Base-by-base conservation (phyloP, 2,329 filamentous ascomycete genomes). In the Stagonosporopsis tanaceti region DNA sequence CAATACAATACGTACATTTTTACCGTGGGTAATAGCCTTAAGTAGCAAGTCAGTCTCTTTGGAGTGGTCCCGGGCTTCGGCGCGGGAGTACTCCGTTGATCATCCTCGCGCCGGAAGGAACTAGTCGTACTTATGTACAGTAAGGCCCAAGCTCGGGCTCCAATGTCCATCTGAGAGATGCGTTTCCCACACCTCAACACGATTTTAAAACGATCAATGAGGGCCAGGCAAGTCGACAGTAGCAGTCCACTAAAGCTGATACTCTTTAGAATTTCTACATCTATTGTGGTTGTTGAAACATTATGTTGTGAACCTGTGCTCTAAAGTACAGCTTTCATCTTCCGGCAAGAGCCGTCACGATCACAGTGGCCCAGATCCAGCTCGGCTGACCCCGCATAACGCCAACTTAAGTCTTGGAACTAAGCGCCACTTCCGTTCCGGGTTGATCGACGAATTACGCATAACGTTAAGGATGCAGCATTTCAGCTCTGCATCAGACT, bases 1-100 rank as follows among this genome's bases (percentile, higher is more conserved):
- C 20, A 20, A 27, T 20, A 20, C 20, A 20, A 27, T n/a, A 12
- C 24, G 28, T n/a, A 14, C 30, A 24, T 38, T 4, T 4, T 39
- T 8, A 28, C 25, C 20, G n/a, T 12, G 28, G 8, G 15, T 8
- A 15, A 15, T 14, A 22, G 30, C 46, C 39, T 50, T 12, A 48
- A 55, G 25, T 34, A 17, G 46, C 34, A 25, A 50, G 30, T 50
- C 32, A 39, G 32, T 7, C 25, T 38, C 39, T 46, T 55, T 25
- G n/a, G 38, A 50, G 1, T 39, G 46, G 39, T 50, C 39, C 15
- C 32, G 32, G 32, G 2, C 8, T n/a, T 14, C 14, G 35, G 28
- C n/a, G 34, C 46, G 39, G 40, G 45, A 20, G 25, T 25, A 39
- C 45, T 44, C 32, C 45, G 28, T 24, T 30, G 34, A 27, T 47